Evolutionary conservation across 1,139 yeast genomes (phyloP).

Genomic region (Oligophagozyma castellii): DNA sequence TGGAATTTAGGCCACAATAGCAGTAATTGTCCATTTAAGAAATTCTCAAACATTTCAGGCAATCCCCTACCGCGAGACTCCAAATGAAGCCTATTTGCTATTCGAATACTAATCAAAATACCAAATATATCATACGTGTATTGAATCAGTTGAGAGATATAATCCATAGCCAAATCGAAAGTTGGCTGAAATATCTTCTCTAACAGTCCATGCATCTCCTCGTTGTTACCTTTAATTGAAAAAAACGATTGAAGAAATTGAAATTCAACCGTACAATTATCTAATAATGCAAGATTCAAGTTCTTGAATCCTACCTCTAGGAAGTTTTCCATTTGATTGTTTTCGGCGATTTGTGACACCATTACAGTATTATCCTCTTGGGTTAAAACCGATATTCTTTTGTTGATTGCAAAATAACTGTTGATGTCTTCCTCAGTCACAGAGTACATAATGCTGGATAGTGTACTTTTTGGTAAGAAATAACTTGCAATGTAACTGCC

Average conservation of each 20-base stretch:
- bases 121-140: conserved; percentile 67
- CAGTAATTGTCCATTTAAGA: conserved; percentile 52
- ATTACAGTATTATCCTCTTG: conserved; percentile 51
- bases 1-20: conserved; percentile 82
- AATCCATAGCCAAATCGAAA: conserved; percentile 41
- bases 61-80: conserved; percentile 50
- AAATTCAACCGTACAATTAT: conserved; percentile 69
- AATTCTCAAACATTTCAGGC: conserved; percentile 56
- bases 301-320: conserved; percentile 64
- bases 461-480: conserved; percentile 11
- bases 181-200: conserved; percentile 36
- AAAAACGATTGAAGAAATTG: conserved; percentile 64
- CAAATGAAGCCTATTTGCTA: conserved; percentile 50
- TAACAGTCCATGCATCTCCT: conserved; percentile 30
- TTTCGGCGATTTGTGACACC: conserved; percentile 78
- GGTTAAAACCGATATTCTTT: conserved; percentile 39
- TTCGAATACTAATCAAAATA: conserved; percentile 58
- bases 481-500: conserved; percentile 15
- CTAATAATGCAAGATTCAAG: conserved; percentile 59
- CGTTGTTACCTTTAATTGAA: conserved; percentile 27
- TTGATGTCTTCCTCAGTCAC: conserved; percentile 16
- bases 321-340: conserved; percentile 51
- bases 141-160: conserved; percentile 34
- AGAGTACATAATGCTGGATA: conserved; percentile 6
- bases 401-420: conserved; percentile 45